These are phyloP conservation scores for Stereocaulon alpinum DNA, from an alignment of 495 filamentous ascomycete genomes.

Conservation along the genomic window DNA sequence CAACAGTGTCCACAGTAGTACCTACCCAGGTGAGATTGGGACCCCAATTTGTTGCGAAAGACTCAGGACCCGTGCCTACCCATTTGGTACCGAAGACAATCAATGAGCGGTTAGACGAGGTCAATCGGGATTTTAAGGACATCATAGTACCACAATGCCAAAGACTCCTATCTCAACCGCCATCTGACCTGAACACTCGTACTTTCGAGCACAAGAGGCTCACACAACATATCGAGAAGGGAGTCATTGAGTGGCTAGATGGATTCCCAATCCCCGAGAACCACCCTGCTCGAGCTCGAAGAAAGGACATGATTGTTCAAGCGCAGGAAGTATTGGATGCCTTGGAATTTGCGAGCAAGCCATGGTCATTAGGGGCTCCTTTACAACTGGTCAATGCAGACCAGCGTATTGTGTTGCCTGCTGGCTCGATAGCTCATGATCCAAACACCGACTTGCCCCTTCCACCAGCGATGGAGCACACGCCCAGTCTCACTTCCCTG, in stretches of 20 bases:
- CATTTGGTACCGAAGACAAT: not conserved
- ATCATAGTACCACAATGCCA: not conserved
- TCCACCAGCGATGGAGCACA: not conserved
- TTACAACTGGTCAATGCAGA: not conserved
- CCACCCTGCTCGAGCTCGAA: slow-evolving; percentile 4
- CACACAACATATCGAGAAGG: slow-evolving; percentile 2
- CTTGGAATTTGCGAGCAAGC: not conserved
- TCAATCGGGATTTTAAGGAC: not conserved
- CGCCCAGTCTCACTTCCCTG: not conserved
- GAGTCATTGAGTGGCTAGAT: slow-evolving; percentile 3
- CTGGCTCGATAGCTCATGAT: not conserved
- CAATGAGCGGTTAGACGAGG: not conserved
- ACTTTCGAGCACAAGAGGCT: not conserved
- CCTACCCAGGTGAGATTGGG: not conserved
- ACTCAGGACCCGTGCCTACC: not conserved
- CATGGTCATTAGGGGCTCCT: not conserved
- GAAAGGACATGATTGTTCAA: slow-evolving; percentile 5
- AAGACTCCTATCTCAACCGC: not conserved
- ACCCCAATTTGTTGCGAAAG: not conserved
- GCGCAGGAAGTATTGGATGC: slow-evolving; percentile 7
- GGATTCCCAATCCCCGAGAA: slow-evolving; percentile 1
- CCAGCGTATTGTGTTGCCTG: not conserved
- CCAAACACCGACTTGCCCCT: not conserved
- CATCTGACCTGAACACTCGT: not conserved
- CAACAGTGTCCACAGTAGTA: not conserved